These are phyloP conservation scores for Sarocladiaceae sp. DNA, from an alignment of 2,329 filamentous ascomycete species.

Conservation along the genomic window DNA sequence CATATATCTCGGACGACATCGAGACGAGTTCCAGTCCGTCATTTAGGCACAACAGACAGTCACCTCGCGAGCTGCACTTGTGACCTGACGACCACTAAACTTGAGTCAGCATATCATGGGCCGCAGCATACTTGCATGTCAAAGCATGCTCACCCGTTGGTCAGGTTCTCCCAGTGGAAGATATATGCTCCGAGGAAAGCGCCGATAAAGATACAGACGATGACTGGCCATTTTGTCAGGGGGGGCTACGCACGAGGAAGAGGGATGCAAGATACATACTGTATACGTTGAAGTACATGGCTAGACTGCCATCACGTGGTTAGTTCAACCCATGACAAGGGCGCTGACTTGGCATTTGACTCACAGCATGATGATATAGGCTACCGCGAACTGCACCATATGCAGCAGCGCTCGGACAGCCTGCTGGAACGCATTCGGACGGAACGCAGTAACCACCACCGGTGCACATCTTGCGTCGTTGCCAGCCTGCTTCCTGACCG, in stretches of 20 bases:
- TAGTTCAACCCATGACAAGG: neutral
- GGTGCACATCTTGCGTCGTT: neutral
- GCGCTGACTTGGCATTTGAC: constrained; percentile 11
- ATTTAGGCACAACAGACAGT: constrained; percentile 35
- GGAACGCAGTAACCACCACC: constrained; percentile 26
- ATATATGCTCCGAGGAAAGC: constrained; percentile 66
- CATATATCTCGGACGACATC: neutral
- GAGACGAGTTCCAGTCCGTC: too few species aligned
- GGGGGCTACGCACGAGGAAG: neutral
- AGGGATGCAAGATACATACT: neutral
- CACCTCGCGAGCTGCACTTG: constrained; percentile 29
- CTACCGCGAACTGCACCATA: constrained; percentile 64
- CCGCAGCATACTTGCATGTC: neutral
- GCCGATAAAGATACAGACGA: constrained; percentile 75
- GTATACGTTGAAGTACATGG: constrained; percentile 63
- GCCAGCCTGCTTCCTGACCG: neutral
- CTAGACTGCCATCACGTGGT: constrained; percentile 23
- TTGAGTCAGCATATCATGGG: constrained; percentile 5
- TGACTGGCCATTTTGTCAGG: constrained; percentile 35
- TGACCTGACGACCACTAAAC: constrained; percentile 17
- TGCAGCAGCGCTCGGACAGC: constrained; percentile 60
- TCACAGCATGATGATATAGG: constrained; percentile 71
- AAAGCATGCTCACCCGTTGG: constrained; percentile 20
- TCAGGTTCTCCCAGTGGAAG: constrained; percentile 62
- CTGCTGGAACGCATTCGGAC: constrained; percentile 61